These are phyloP conservation scores for Echites panduratus DNA, from an alignment of 257 asterid genomes.

Conservation along the genomic window DNA sequence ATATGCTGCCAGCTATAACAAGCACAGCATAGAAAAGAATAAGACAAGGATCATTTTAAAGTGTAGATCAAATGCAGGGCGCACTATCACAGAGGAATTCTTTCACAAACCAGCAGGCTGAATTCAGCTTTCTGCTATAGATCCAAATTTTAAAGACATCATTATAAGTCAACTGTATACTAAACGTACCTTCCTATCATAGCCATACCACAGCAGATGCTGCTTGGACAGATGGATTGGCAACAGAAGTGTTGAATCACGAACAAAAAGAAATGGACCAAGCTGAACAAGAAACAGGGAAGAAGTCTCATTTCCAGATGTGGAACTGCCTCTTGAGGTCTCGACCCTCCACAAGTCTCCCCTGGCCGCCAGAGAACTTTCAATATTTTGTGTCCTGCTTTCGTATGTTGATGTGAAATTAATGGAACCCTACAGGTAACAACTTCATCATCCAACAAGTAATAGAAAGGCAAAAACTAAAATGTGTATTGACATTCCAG, in stretches of 20 bases:
- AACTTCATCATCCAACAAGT: conserved; percentile 1
- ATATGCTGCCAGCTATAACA: not conserved
- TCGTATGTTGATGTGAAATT: conserved; percentile 78
- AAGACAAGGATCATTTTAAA: not conserved
- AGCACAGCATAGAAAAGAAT: not conserved
- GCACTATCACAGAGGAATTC: not conserved
- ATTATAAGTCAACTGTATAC: conserved; percentile 6
- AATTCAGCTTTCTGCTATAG: not conserved
- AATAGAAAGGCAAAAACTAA: not conserved
- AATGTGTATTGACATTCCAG: not conserved
- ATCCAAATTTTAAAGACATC: not conserved
- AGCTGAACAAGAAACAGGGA: conserved; percentile 90
- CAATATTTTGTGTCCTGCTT: conserved; percentile 62
- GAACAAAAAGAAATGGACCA: conserved; percentile 93
- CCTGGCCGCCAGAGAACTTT: conserved; percentile 78
- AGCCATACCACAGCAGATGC: conserved; percentile 97
- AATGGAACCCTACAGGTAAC: conserved; percentile 60
- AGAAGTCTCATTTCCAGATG: conserved; percentile 67
- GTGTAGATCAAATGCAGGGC: not conserved
- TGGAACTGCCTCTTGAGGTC: conserved; percentile 82
- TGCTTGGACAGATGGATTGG: conserved; percentile 93
- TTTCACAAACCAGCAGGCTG: not conserved
- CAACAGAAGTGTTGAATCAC: conserved; percentile 95
- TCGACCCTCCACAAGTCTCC: conserved; percentile 99
- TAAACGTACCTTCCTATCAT: conserved; percentile 80